Conservation (phyloP, 78 protist genomes). For the Trichosphaerium sp. region DNA sequence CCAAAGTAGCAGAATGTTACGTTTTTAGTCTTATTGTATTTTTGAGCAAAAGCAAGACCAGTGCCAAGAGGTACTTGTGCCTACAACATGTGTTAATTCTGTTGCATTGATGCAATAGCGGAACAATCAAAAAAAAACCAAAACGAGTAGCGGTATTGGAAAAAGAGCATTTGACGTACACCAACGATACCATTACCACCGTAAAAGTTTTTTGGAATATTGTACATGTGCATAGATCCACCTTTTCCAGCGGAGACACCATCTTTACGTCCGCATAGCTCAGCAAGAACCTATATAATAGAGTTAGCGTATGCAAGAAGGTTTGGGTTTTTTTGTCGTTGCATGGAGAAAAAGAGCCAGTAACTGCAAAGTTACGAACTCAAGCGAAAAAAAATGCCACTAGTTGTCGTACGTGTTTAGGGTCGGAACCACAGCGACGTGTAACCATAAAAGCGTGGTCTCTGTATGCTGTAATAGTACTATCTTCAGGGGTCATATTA, state of each 20-base stretch:
- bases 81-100: background rate
- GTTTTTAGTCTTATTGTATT: constrained; percentile 57
- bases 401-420: background rate
- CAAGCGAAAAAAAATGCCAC: background rate
- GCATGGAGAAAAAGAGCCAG: background rate
- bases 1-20: constrained; percentile 74
- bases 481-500: constrained; percentile 56
- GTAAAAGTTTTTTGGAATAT: constrained; percentile 55
- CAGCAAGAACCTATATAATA: background rate
- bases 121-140: background rate
- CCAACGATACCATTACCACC: constrained; percentile 98
- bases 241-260: constrained; percentile 89
- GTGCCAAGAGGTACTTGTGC: constrained; percentile 68
- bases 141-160: background rate
- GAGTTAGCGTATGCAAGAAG: background rate
- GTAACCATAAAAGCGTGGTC: constrained; percentile 68
- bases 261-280: background rate
- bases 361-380: background rate
- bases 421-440: background rate
- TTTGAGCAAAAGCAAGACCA: constrained; percentile 78
- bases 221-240: constrained; percentile 95
- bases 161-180: constrained; percentile 63
- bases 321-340: background rate
- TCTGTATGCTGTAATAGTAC: constrained; percentile 87
- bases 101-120: background rate